These are phyloP conservation scores for Apiospora hydei DNA, from an alignment of 2,329 filamentous ascomycete species.

Conservation along the genomic window DNA sequence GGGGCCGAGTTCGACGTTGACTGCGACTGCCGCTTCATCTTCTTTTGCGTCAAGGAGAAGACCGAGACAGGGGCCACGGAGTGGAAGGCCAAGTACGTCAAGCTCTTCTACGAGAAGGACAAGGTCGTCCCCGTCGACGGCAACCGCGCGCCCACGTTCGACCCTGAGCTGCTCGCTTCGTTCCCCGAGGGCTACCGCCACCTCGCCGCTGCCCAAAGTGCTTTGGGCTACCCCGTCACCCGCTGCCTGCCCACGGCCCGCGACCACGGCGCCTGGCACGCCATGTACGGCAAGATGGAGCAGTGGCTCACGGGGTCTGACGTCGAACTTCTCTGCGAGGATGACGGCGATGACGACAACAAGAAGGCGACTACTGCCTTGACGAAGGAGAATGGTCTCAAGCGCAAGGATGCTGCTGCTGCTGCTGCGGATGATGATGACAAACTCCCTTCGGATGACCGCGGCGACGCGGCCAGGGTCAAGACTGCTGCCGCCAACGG, in stretches of 20 bases:
- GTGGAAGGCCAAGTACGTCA: constrained; percentile 54
- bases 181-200: constrained; percentile 56
- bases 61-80: constrained; percentile 28
- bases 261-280: constrained; percentile 43
- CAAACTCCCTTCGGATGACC: background rate
- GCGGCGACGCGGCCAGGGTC: background rate
- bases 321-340: constrained; percentile 26
- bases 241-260: constrained; percentile 48
- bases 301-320: constrained; percentile 46
- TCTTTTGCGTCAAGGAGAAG: constrained; percentile 50
- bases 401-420: background rate
- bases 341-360: constrained; percentile 6
- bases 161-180: constrained; percentile 44
- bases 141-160: constrained; percentile 46
- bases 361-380: background rate
- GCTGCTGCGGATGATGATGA: background rate
- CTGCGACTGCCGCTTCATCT: constrained; percentile 58
- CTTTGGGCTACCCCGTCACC: constrained; percentile 53
- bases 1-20: constrained; percentile 54
- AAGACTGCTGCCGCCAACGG: background rate
- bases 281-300: constrained; percentile 53
- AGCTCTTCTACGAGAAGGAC: constrained; percentile 59
- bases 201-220: constrained; percentile 54
- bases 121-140: constrained; percentile 56
- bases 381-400: background rate